Base-by-base conservation (phyloP, 129 eudicot species). In the Saussurea involucrata region DNA sequence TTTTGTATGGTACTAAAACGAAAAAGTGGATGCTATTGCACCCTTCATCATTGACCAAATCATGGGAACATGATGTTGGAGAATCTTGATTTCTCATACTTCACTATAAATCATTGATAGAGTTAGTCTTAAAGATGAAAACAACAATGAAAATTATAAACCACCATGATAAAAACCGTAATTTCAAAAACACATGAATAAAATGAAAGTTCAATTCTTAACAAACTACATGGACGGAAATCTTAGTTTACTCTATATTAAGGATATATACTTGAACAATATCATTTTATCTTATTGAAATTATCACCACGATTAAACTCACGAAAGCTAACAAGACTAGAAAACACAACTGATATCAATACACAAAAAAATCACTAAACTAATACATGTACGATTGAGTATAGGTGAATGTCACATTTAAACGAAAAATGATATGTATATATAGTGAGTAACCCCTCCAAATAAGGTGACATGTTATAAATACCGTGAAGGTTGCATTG, bases 51-150 rank as follows among this genome's bases (percentile, higher is more conserved):
- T 58, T 74, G 61, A 74, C 78, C 61, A 63, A 60, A 61, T 74
- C 78, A 74, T 74, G 36, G 24, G 69, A 60, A 33, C 13, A 24
- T 74, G 53, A 74, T 75, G n/a, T 63, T 55, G 0, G 36, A 12
- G 12, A 5, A 21, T 36, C 8, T 34, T 6, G 6, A 34, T 34
- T 34, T 34, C 8, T 34, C 8, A 8, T 36, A 34, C 40, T 36
- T 8, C 8, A 36, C 12, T 2, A 10, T 40, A 40, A 10, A 40
- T 10, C 15, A 40, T 0, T 40, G 4, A 40, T 2, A 4, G 15
- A 40, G 15, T 11, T 40, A 10, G 15, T 40, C 0, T 40, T 9
- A 0, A 0, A 2, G 49, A 40, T 40, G 15, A 40, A 40, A 40
- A 40, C 15, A 1, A 37, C 3, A 40, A 40, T 0, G n/a, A n/a